Evolutionary conservation across 495 filamentous ascomycete genomes (phyloP).

Genomic region (Peziza echinospora): DNA sequence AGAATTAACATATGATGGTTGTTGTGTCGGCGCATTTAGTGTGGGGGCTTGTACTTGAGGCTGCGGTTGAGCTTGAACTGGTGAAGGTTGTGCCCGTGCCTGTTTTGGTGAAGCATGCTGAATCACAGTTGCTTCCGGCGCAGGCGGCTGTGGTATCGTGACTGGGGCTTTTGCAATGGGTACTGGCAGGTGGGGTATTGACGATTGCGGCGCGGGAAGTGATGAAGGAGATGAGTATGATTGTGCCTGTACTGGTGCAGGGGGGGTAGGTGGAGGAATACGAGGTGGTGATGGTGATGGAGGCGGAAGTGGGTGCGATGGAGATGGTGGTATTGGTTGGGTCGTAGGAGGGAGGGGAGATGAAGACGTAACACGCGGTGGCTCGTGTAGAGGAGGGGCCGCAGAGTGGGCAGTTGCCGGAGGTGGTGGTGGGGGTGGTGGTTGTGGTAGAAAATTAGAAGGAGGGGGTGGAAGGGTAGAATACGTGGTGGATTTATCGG

Average conservation of each 20-base stretch:
- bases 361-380: slow-evolving; percentile 8
- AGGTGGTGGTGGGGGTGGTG: slow-evolving; percentile 6
- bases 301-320: slow-evolving; percentile 9
- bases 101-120: not conserved
- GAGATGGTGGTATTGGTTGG: slow-evolving; percentile 1
- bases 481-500: too few relatives aligned
- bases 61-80: slow-evolving; percentile 14
- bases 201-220: slow-evolving; percentile 9
- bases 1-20: too few relatives aligned
- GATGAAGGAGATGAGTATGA: slow-evolving; percentile 15
- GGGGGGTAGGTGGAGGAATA: slow-evolving; percentile 3
- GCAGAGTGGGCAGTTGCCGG: slow-evolving; percentile 10
- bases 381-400: slow-evolving; percentile 1
- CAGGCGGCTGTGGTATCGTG: not conserved
- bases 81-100: slow-evolving; percentile 7
- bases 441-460: slow-evolving; percentile 5
- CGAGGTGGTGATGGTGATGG: slow-evolving; percentile 10
- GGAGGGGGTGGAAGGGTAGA: slow-evolving; percentile 14
- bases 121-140: slow-evolving; percentile 1
- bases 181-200: not conserved
- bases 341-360: slow-evolving; percentile 3
- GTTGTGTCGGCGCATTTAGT: too few relatives aligned
- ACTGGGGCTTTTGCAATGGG: not conserved
- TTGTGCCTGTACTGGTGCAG: slow-evolving; percentile 16
- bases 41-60: too few relatives aligned